Percentiles rank a stretch among this genome's conserved stretches.
Conservation (phyloP, 495 filamentous ascomycete genomes). For the Mytilinidion resinicola region DNA sequence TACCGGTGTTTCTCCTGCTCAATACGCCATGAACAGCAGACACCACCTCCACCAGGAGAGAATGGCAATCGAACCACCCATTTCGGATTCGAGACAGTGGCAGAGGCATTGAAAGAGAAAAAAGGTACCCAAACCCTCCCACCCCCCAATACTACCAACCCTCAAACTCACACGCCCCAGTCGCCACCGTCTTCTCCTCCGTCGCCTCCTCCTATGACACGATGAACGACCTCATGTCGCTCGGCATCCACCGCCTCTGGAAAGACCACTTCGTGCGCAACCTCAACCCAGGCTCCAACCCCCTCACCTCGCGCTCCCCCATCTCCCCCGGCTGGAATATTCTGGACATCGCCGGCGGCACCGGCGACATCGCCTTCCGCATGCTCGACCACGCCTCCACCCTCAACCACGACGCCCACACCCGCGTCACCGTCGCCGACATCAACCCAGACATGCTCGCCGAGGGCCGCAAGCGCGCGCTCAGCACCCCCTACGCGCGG, state of each 20-base stretch:
- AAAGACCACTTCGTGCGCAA: slow-evolving; percentile 96
- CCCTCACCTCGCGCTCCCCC: slow-evolving; percentile 45
- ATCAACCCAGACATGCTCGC: slow-evolving; percentile 93
- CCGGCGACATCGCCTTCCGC: slow-evolving; percentile 96
- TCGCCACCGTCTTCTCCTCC: slow-evolving; percentile 88
- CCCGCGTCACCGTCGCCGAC: slow-evolving; percentile 82
- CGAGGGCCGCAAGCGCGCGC: slow-evolving; percentile 73
- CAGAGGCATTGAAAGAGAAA: slow-evolving; percentile 73
- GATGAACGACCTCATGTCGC: slow-evolving; percentile 99
- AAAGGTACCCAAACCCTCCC: slow-evolving; percentile 46
- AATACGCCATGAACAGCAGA: slow-evolving; percentile 38
- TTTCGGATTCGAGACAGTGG: slow-evolving; percentile 87
- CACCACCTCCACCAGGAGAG: slow-evolving; percentile 26
- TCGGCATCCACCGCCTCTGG: slow-evolving; percentile 94
- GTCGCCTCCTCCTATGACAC: slow-evolving; percentile 86
- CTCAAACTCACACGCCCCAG: slow-evolving; percentile 41
- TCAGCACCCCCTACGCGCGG: slow-evolving; percentile 52
- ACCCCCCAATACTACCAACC: neutral
- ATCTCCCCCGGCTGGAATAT: slow-evolving; percentile 59
- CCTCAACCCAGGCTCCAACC: slow-evolving; percentile 74
- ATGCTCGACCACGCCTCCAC: slow-evolving; percentile 83
- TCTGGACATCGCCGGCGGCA: slow-evolving; percentile 95
- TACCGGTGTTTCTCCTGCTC: slow-evolving; percentile 55
- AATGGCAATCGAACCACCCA: slow-evolving; percentile 61
- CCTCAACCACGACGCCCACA: slow-evolving; percentile 71